Evolutionary conservation across 176 grass and related monocot genomes (phyloP), one percentile per base, ranked within the genome.

Genomic region (Aegilops longissima): DNA sequence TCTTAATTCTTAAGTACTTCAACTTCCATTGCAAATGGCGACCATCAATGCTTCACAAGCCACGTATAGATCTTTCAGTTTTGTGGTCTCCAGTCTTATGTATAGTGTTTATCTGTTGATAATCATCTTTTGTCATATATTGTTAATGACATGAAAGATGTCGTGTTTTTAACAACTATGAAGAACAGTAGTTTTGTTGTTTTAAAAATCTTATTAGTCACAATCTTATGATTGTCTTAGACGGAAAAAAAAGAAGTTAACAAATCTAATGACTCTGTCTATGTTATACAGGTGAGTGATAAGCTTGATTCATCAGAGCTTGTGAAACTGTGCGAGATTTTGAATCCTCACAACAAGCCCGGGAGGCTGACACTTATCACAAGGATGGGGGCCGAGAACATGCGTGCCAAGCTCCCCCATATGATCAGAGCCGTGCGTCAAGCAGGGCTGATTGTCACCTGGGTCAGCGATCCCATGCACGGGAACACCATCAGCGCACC

Each of bases 391-490:
- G 90, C 93, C 11, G 71, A 92, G 56, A 92, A 92, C 47, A 66
- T 86, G 64, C 87, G 84, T 52, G 52, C 72, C 20, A 95, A 92
- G 84, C 80, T 95, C 39, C 90, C 85, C 2, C 64, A 79, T 72
- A 80, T 92, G 75, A 95, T 94, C 81, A 78, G 93, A 73, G 87
- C 93, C 44, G 85, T 90, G 20, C 85, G 85, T 27, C 82, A 80
- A 68, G 85, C 93, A 8, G 90, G 93, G n/a, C 23, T 84, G 21
- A 83, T 87, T 35, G 90, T 92, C 35, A 90, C 90, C 5, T 92
- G 93, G 93, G 88, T 92, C 58, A 84, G 78, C 33, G 87, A 95
- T 65, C 93, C 90, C 2, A 89, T 95, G 87, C 93, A 95, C 18
- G 90, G 93, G 7, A 95, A 95, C 73, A 92, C 87, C 38, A 90